Evolutionary conservation across 371 early-diverging fungal species (phyloP).

Genomic region (Rhizopus microsporus): DNA sequence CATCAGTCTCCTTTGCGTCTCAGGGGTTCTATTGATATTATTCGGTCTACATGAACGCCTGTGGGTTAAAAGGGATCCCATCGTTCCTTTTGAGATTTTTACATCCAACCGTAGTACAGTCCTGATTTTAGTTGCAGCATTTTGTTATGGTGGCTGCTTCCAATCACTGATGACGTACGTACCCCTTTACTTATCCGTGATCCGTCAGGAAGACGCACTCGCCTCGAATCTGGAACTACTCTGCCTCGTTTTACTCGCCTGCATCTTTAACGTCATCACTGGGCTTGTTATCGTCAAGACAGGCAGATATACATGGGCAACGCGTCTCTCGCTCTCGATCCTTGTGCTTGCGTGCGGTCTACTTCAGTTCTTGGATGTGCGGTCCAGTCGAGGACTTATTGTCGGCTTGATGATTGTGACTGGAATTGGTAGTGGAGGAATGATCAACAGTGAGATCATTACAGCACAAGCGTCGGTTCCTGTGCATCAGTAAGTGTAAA

Average conservation of each 20-base stretch:
- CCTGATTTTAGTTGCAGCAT: conserved; percentile 38
- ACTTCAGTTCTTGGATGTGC: conserved; percentile 22
- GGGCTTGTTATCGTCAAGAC: conserved; percentile 41
- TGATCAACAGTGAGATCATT: conserved; percentile 56
- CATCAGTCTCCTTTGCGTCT: conserved; percentile 50
- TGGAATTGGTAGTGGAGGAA: conserved; percentile 71
- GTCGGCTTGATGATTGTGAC: conserved; percentile 50
- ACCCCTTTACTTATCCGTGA: conserved; percentile 43
- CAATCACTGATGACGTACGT: conserved; percentile 48
- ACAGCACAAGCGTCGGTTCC: conserved; percentile 46
- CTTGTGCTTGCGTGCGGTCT: conserved; percentile 36
- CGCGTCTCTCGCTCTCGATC: conserved; percentile 27
- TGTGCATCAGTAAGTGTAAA: conserved; percentile 33
- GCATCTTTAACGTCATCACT: conserved; percentile 39
- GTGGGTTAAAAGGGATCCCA: conserved; percentile 40
- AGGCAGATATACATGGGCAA: conserved; percentile 43
- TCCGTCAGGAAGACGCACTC: conserved; percentile 34
- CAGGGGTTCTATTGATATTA: conserved; percentile 28
- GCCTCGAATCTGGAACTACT: conserved; percentile 41
- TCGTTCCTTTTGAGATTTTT: conserved; percentile 56
- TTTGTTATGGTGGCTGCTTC: conserved; percentile 46
- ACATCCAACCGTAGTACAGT: conserved; percentile 47
- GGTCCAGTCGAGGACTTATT: conserved; percentile 38
- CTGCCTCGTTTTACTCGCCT: conserved; percentile 41
- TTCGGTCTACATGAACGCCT: conserved; percentile 50